These are phyloP conservation scores for Fusarium luffae DNA, from an alignment of 2,329 filamentous ascomycete genomes.

Conservation along the genomic window DNA sequence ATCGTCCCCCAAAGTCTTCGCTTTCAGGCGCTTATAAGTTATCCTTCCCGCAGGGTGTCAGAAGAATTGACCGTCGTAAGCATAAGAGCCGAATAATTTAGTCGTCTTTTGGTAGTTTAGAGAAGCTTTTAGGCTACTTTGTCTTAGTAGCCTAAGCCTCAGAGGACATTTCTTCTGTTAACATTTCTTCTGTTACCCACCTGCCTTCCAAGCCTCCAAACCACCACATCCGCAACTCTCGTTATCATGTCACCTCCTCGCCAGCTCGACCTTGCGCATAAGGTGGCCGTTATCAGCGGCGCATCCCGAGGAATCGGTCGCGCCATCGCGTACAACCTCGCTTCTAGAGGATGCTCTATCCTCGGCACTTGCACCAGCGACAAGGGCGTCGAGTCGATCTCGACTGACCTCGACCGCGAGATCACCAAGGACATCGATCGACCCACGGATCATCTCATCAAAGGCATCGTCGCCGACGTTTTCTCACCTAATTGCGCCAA, in stretches of 20 bases:
- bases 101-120: too few relatives aligned
- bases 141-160: too few relatives aligned
- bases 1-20: too few relatives aligned
- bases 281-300: slow-evolving; percentile 39
- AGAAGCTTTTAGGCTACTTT: too few relatives aligned
- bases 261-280: slow-evolving; percentile 26
- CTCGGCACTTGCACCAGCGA: slow-evolving; percentile 49
- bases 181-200: too few relatives aligned
- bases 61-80: too few relatives aligned
- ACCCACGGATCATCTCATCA: slow-evolving; percentile 34
- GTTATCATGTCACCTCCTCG: background rate
- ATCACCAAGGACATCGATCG: slow-evolving; percentile 20
- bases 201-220: too few relatives aligned
- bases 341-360: slow-evolving; percentile 46
- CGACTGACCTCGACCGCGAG: slow-evolving; percentile 34
- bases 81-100: too few relatives aligned
- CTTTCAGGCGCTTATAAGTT: too few relatives aligned
- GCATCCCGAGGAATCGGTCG: slow-evolving; percentile 44
- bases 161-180: too few relatives aligned
- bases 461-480: slow-evolving; percentile 48
- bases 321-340: slow-evolving; percentile 45
- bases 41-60: too few relatives aligned
- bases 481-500: slow-evolving; percentile 44
- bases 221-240: too few relatives aligned
- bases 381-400: slow-evolving; percentile 34